Percentiles rank a stretch among this genome's conserved stretches.
Conservation (phyloP, 345 rosid species). For the Turnera subulata region DNA sequence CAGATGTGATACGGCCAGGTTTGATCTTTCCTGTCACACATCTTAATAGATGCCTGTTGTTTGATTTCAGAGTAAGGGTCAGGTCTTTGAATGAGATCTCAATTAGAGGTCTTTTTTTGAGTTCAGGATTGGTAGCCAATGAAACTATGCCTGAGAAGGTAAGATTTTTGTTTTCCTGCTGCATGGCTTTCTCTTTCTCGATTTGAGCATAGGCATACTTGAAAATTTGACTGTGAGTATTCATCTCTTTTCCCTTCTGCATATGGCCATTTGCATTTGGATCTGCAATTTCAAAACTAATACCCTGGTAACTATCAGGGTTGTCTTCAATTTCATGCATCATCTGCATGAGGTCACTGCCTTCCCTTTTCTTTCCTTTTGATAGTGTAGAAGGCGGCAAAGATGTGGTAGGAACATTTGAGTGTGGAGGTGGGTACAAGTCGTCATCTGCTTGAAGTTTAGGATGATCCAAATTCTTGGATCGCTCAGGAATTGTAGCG, state of each 20-base stretch:
- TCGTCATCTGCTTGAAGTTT: conserved; percentile 36
- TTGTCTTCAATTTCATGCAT: conserved; percentile 47
- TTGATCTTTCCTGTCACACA: conserved; percentile 74
- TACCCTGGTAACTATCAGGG: conserved; percentile 28
- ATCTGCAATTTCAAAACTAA: conserved; percentile 24
- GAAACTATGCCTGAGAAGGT: conserved; percentile 72
- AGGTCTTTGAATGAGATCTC: conserved; percentile 73
- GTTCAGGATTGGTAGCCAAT: conserved; percentile 55
- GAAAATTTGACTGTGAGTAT: conserved; percentile 68
- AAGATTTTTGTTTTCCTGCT: conserved; percentile 45
- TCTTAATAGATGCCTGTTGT: conserved; percentile 63
- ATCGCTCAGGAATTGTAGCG: conserved; percentile 25
- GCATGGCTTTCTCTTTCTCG: conserved; percentile 79
- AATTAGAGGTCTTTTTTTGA: conserved; percentile 61
- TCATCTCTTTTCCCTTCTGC: conserved; percentile 37
- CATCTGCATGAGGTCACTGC: conserved; percentile 23
- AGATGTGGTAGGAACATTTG: conserved; percentile 27
- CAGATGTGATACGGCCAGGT: conserved; percentile 83
- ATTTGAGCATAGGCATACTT: conserved; percentile 72
- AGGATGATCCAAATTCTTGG: conserved; percentile 40
- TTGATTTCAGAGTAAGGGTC: conserved; percentile 72
- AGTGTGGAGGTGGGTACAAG: conserved; percentile 29
- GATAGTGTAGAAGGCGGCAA: conserved; percentile 20
- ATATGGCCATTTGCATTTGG: conserved; percentile 30
- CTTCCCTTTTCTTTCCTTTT: conserved; percentile 33